Evolutionary conservation across 805 yeast genomes (phyloP).

Genomic region (Saccharomyces paradoxus): DNA sequence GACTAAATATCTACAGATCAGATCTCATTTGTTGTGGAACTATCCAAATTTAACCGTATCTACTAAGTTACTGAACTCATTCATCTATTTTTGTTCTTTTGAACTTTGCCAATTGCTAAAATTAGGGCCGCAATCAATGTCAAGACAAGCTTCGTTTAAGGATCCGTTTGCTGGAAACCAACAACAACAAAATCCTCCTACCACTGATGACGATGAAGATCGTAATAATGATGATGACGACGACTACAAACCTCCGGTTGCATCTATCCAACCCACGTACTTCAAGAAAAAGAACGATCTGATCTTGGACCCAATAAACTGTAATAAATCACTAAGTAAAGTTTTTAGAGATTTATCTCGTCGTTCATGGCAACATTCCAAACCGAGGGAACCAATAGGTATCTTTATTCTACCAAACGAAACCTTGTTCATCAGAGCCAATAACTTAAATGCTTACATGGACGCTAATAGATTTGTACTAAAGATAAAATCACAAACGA

Average conservation of each 20-base stretch:
- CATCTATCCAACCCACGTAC: conserved; percentile 21
- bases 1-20: conserved; percentile 61
- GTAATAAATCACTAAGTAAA: conserved; percentile 48
- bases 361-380: conserved; percentile 80
- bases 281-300: conserved; percentile 26
- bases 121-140: conserved; percentile 2
- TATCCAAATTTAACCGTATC: conserved; percentile 73
- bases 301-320: conserved; percentile 22
- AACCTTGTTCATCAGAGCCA: conserved; percentile 59
- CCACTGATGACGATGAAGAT: conserved; percentile 11
- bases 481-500: conserved; percentile 49
- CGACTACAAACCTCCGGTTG: conserved; percentile 5
- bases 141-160: not conserved
- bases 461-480: conserved; percentile 81
- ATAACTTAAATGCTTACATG: conserved; percentile 71
- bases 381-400: conserved; percentile 51
- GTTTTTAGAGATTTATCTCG: conserved; percentile 81
- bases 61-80: conserved; percentile 63
- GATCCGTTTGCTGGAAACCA: not conserved
- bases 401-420: conserved; percentile 63
- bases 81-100: conserved; percentile 56
- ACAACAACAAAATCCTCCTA: not conserved
- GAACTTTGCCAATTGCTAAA: conserved; percentile 44
- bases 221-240: conserved; percentile 9
- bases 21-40: conserved; percentile 87